Conservation (phyloP, 108 stramenopile species). For the Cyclotella baltica region DNA sequence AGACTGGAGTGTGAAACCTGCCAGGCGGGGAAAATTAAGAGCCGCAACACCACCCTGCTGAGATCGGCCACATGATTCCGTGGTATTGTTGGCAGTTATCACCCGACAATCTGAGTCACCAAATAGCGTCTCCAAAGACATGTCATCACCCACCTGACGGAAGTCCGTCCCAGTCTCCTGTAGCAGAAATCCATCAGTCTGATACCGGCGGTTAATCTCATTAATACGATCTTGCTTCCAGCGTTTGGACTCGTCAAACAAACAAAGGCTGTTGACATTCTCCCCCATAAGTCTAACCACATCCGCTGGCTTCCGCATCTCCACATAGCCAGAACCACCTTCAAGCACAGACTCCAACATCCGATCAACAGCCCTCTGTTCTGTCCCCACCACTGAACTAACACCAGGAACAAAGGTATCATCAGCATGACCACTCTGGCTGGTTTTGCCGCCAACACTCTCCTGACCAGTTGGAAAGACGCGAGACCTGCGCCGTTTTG, state of each 20-base stretch:
- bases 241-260: neutral
- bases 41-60: neutral
- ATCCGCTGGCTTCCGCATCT: neutral
- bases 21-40: neutral
- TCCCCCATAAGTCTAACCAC: neutral
- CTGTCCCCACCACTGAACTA: neutral
- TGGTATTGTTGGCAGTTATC: neutral
- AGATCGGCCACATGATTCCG: neutral
- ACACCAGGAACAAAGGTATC: neutral
- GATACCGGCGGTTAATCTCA: neutral
- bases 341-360: neutral
- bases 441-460: neutral
- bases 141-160: neutral
- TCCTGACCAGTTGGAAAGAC: neutral
- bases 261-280: neutral
- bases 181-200: neutral
- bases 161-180: too few relatives aligned
- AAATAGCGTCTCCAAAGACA: neutral
- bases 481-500: neutral
- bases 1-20: neutral
- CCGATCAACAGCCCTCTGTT: neutral
- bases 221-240: neutral
- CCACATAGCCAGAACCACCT: constrained; percentile 4
- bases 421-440: neutral
- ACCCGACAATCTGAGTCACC: neutral